Conservation (phyloP, 1,139 yeast genomes). For the Sugiyamaella sp. region DNA sequence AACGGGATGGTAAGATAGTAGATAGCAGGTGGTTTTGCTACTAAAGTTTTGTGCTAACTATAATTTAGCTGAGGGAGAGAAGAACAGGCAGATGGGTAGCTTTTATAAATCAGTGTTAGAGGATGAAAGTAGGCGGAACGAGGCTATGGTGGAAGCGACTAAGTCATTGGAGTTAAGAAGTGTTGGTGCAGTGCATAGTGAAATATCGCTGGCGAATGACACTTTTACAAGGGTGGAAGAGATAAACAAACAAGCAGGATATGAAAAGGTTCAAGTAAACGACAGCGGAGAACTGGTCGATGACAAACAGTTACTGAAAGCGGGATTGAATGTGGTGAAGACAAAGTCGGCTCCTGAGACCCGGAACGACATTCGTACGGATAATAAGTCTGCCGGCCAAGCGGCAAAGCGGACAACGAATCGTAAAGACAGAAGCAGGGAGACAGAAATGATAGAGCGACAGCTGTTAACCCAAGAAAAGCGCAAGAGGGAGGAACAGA, state of each 20-base stretch:
- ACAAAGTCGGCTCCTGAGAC: background rate
- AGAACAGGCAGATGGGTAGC: slow-evolving; percentile 27
- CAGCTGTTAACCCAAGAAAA: slow-evolving; percentile 18
- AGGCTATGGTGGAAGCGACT: slow-evolving; percentile 14
- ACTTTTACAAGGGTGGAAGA: slow-evolving; percentile 21
- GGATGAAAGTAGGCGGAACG: slow-evolving; percentile 19
- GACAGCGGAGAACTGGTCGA: slow-evolving; percentile 40
- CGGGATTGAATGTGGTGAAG: slow-evolving; percentile 38
- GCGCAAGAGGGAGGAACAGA: slow-evolving; percentile 45
- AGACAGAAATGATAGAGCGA: slow-evolving; percentile 18
- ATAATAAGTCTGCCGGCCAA: slow-evolving; percentile 1
- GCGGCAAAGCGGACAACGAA: background rate
- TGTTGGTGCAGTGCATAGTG: background rate
- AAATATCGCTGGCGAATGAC: slow-evolving; percentile 6
- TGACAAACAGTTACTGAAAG: slow-evolving; percentile 35
- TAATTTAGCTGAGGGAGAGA: slow-evolving; percentile 17
- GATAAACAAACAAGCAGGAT: slow-evolving; percentile 30
- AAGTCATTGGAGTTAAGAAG: background rate
- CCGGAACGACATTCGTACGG: slow-evolving; percentile 1
- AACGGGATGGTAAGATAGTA: slow-evolving; percentile 29
- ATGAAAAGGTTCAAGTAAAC: slow-evolving; percentile 34
- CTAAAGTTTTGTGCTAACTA: background rate
- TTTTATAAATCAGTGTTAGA: slow-evolving; percentile 37
- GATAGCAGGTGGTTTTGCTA: background rate
- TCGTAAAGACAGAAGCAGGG: slow-evolving; percentile 14